Evolutionary conservation across 495 filamentous ascomycete genomes (phyloP), one percentile per base, ranked within the genome.

Genomic region (Talaromyces wortmannii): DNA sequence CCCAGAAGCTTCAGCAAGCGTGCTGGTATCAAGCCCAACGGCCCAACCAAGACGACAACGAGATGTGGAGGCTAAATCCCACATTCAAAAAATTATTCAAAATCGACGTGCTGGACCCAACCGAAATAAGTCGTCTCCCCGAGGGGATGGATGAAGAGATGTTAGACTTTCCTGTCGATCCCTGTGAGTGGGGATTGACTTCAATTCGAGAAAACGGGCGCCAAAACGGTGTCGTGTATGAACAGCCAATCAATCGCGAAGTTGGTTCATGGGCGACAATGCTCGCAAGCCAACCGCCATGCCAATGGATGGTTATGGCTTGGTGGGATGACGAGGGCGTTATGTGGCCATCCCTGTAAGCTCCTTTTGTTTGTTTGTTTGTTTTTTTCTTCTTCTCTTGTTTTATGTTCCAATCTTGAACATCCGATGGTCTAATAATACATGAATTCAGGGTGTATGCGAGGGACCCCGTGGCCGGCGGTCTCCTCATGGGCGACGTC

Each of bases 231-330:
- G n/a, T n/a, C n/a, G n/a, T n/a, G n/a, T n/a, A n/a, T n/a, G n/a
- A n/a, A n/a, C n/a, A n/a, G n/a, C n/a, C n/a, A 30, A 49, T 56
- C 53, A 50, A 49, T 17, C 30, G 42, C 45, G 49, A 49, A 18
- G 31, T 45, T 49, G 53, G 53, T 4, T 56, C 53, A 49, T 56
- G 53, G 53, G 49, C 29, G 31, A 56, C 45, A 2, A 49, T 56
- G 45, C 53, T 56, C 17, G 53, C 53, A 18, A 56, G 45, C 45
- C 53, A 56, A 45, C 53, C 53, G 31, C 53, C 44, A 45, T 56
- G 53, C 30, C 53, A 49, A 30, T 45, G 53, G 23, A 56, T 56
- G 53, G 0, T 56, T 3, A 31, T 56, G 12, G 44, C 48, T 48
- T 49, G 23, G 30, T n/a, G 7, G 31, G 11, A 45, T 33, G 53